Evolutionary conservation across 2,329 filamentous ascomycete species (phyloP), one percentile per base, ranked within the genome.

Genomic region (Nigrospora sphaerica): DNA sequence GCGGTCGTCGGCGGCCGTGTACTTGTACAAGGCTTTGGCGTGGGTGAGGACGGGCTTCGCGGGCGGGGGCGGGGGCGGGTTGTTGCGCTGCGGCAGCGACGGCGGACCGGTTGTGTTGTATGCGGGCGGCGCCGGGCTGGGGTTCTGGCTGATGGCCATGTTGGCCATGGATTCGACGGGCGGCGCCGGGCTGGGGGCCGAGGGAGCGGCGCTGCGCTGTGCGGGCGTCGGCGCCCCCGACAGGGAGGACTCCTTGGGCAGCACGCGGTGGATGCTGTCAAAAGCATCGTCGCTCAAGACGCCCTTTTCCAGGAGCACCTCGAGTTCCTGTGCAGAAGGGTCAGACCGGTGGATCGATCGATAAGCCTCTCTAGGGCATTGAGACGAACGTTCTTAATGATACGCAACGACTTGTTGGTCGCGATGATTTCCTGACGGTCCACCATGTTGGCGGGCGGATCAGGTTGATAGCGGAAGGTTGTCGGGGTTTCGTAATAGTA

Each of bases 391-490:
- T 85, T 89, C 72, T 89, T 91, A 72, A 95, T 91, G 60, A 81
- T 85, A 54, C 89, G 85, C 62, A 95, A 81, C 62, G 88, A 91
- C 70, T 89, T 81, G 73, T 92, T 93, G 69, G 85, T 81, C 77
- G 80, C 78, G 53, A 81, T 80, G 60, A 80, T 76, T 52, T 71
- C 72, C 59, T 81, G 77, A 55, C 78, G 77, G 56, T 80, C 75
- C 42, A 68, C 69, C 73, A 76, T 76, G 48, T 53, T 64, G 58
- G 33, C 42, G 32, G 44, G 40, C 40, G 34, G 40, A 42, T 19
- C 7, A 28, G 7, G 23, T 28, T 9, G 23, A 10, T 10, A 10
- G 23, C 23, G 5, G 23, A 28, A 28, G 23, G 5, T 28, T 28
- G 7, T 28, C 23, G 23, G 7, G 23, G 23, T 6, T 6, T 28